Percentiles rank a stretch among this genome's conserved stretches.
These are phyloP conservation scores for Xylariaceae sp. DNA, from an alignment of 2,329 filamentous ascomycete genomes.

Conservation along the genomic window DNA sequence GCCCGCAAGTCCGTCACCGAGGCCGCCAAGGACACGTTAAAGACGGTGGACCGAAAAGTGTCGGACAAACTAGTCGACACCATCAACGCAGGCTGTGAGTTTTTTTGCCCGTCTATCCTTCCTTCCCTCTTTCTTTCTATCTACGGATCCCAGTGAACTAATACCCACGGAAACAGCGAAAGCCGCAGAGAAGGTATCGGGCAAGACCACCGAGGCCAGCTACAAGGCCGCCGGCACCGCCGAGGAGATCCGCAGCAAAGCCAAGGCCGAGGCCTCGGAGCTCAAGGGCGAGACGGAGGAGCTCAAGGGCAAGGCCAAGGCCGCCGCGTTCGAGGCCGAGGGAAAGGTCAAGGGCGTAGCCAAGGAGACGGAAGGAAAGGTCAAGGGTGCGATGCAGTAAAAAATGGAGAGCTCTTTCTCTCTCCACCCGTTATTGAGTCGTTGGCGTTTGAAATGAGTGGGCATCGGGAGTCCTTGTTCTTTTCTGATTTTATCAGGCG, in stretches of 20 bases:
- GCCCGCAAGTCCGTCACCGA: constrained; percentile 47
- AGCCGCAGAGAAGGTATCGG: constrained; percentile 43
- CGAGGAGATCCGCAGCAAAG: constrained; percentile 28
- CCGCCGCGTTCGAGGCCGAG: constrained; percentile 16
- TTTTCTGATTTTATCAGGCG: no score
- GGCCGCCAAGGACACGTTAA: constrained; percentile 53
- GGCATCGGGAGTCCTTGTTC: neutral
- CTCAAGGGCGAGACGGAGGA: constrained; percentile 33
- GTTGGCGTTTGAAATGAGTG: neutral
- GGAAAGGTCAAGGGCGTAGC: constrained; percentile 9
- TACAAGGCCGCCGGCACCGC: constrained; percentile 34
- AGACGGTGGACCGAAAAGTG: constrained; percentile 54
- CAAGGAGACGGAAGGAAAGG: no score
- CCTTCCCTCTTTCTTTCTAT: no score
- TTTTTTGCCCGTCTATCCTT: no score
- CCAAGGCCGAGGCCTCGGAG: constrained; percentile 27
- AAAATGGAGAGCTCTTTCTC: no score
- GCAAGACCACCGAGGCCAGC: constrained; percentile 34
- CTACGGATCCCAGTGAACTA: no score
- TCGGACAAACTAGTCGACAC: constrained; percentile 57
- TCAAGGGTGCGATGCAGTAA: constrained; percentile 2
- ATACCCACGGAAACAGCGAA: constrained; percentile 27
- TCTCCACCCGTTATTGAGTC: no score
- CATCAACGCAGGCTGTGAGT: constrained; percentile 53
- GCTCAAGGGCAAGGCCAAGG: constrained; percentile 34